Evolutionary conservation across 371 early-diverging fungal species (phyloP).

Genomic region (Thermomucor indicae-seudaticae): DNA sequence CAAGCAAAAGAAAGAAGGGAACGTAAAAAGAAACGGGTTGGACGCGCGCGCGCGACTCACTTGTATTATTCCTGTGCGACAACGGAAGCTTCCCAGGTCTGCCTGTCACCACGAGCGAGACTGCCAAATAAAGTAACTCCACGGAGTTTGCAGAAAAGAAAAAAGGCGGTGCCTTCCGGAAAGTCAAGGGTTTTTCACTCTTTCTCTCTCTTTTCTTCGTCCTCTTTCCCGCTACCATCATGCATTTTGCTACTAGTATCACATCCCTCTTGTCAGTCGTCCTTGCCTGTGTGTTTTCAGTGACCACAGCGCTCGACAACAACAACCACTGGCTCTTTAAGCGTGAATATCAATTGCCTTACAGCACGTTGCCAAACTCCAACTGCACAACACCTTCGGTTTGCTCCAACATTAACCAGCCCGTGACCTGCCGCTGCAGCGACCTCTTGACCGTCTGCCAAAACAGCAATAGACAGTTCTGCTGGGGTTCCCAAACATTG

Average conservation of each 20-base stretch:
- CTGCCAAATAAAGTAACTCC: constrained; percentile 1
- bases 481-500: constrained; percentile 37
- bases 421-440: constrained; percentile 31
- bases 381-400: constrained; percentile 23
- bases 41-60: not conserved
- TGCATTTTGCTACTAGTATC: too few species aligned
- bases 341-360: constrained; percentile 37
- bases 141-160: too few species aligned
- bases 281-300: constrained; percentile 1
- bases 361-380: constrained; percentile 24
- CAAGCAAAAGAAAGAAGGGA: not conserved
- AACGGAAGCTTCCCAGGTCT: not conserved
- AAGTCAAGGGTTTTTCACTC: constrained; percentile 2
- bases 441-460: constrained; percentile 26
- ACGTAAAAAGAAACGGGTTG: not conserved
- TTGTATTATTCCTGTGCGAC: not conserved
- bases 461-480: constrained; percentile 22
- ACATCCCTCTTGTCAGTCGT: too few species aligned
- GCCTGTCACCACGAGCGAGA: constrained; percentile 3
- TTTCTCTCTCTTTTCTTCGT: constrained; percentile 1
- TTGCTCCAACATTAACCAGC: constrained; percentile 25
- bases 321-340: constrained; percentile 17
- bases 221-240: constrained; percentile 3
- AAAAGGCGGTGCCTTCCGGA: not conserved
- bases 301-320: not conserved